Conservation (phyloP, 257 asterid species). For the Plantago ovata region DNA sequence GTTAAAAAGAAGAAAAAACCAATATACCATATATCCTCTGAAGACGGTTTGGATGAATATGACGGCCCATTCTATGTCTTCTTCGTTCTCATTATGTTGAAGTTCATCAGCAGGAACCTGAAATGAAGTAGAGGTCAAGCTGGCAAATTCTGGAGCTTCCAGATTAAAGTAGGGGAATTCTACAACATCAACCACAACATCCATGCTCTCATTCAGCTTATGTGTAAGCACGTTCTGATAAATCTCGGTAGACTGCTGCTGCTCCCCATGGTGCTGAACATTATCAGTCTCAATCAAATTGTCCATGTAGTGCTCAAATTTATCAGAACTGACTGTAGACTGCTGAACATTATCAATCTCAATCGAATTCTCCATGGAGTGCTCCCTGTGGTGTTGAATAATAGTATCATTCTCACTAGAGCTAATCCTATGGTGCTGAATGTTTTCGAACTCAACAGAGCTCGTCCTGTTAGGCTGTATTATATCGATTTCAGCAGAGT, state of each 20-base stretch:
- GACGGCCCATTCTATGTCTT: conserved; percentile 84
- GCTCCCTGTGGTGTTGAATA: too few species aligned
- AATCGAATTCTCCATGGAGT: too few species aligned
- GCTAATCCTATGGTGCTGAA: too few species aligned
- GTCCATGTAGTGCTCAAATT: too few species aligned
- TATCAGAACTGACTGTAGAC: too few species aligned
- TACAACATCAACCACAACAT: conserved; percentile 37
- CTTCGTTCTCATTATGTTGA: conserved; percentile 10
- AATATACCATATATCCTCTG: conserved; percentile 88
- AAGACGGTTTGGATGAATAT: conserved; percentile 88
- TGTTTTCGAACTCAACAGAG: too few species aligned
- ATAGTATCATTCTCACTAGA: conserved; percentile 26
- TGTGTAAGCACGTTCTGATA: conserved; percentile 23
- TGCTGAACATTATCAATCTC: conserved; percentile 47
- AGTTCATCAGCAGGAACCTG: conserved; percentile 47
- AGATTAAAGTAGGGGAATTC: conserved; percentile 31
- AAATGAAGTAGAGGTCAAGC: conserved; percentile 47
- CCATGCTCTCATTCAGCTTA: conserved; percentile 35
- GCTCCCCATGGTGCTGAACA: too few species aligned
- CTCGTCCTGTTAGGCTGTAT: too few species aligned
- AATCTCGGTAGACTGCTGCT: too few species aligned
- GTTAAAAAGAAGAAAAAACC: background rate
- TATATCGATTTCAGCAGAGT: conserved; percentile 44
- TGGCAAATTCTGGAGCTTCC: conserved; percentile 36
- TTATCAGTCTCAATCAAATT: conserved; percentile 47